These are phyloP conservation scores for Rhizophora mangle DNA, from an alignment of 345 rosid genomes.

Conservation along the genomic window DNA sequence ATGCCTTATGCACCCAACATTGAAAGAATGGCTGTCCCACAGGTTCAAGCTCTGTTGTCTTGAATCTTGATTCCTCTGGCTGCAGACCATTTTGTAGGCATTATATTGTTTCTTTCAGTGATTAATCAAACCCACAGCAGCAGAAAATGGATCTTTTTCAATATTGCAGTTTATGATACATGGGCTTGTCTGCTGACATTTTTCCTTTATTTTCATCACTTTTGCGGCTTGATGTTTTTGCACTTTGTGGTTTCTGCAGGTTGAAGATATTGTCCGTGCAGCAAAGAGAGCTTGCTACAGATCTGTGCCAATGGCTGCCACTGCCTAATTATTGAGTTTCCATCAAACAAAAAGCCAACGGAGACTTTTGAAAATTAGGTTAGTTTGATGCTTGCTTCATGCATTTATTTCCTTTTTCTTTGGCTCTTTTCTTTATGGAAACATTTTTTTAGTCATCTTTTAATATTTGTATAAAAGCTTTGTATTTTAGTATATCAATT, in stretches of 20 bases:
- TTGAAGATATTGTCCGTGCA: constrained; percentile 61
- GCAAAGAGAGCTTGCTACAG: constrained; percentile 67
- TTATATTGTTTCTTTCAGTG: no score
- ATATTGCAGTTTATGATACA: constrained; percentile 1
- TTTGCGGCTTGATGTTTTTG: not conserved
- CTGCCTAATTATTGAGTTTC: constrained; percentile 11
- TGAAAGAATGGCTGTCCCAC: constrained; percentile 87
- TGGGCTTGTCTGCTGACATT: not conserved
- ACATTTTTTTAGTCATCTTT: not conserved
- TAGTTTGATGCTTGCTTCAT: not conserved
- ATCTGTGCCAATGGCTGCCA: constrained; percentile 30
- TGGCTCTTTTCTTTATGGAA: not conserved
- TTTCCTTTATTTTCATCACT: not conserved
- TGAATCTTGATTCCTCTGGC: constrained; percentile 3
- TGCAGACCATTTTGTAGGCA: not conserved
- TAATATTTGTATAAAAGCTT: not conserved
- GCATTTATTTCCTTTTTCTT: not conserved
- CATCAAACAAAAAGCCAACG: not conserved
- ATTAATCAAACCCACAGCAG: no score
- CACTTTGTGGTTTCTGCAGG: constrained; percentile 26
- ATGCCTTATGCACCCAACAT: constrained; percentile 90
- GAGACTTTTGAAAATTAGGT: constrained; percentile 8
- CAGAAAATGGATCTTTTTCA: not conserved
- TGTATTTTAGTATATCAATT: not conserved
- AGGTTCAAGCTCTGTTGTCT: constrained; percentile 38